Evolutionary conservation across 441 rosid genomes (phyloP).

Genomic region (Mallotus japonicus): DNA sequence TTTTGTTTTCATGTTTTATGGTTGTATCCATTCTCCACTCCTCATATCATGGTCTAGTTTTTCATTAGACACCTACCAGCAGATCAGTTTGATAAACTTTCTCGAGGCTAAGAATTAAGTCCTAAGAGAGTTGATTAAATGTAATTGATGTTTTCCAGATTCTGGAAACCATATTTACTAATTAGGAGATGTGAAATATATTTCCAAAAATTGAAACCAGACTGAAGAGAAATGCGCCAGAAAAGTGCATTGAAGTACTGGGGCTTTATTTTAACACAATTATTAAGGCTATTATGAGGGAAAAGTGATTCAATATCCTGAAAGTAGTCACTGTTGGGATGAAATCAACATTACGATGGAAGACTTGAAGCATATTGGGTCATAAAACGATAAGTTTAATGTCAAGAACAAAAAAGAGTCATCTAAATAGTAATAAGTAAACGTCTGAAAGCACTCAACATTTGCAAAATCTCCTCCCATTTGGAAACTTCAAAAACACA

Average conservation of each 20-base stretch:
- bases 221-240: no score
- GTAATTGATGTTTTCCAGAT: no score
- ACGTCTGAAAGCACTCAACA: constrained; percentile 15
- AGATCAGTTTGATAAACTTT: no score
- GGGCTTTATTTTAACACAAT: no score
- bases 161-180: no score
- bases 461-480: constrained; percentile 13
- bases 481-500: background rate
- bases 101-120: no score
- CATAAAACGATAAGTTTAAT: background rate
- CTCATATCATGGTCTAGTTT: no score
- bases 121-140: no score
- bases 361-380: background rate
- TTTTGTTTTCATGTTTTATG: background rate
- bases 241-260: no score
- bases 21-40: background rate
- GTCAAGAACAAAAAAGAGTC: background rate
- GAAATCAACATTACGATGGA: background rate
- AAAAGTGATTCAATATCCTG: no score
- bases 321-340: background rate
- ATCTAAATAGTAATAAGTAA: background rate
- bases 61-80: no score
- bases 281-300: no score
- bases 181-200: background rate
- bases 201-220: background rate